Evolutionary conservation across 208 protist genomes (phyloP).

Genomic region (Acanthamoeba rhysodes): DNA sequence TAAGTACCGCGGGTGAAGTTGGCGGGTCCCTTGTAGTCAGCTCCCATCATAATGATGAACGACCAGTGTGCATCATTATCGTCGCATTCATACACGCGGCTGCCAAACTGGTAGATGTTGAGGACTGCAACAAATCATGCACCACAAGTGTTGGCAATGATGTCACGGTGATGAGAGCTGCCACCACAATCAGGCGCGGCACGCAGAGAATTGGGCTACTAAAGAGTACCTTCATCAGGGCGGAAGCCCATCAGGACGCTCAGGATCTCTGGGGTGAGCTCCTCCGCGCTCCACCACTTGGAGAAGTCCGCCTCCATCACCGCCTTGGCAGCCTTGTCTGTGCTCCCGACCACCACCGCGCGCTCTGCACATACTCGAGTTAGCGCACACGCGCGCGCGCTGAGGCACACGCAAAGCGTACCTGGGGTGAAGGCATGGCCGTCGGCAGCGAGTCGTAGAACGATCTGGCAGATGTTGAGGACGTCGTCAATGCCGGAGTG

Average conservation of each 20-base stretch:
- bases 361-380: background rate
- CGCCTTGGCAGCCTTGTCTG: background rate
- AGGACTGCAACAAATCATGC: background rate
- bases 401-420: background rate
- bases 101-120: constrained; percentile 51
- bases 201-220: background rate
- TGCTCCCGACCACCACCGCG: background rate
- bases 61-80: constrained; percentile 15
- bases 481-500: constrained; percentile 70
- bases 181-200: background rate
- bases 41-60: constrained; percentile 5
- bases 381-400: background rate
- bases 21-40: background rate
- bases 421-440: constrained; percentile 41
- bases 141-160: background rate
- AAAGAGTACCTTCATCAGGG: constrained; percentile 6
- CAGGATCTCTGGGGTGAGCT: background rate
- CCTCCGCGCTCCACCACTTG: constrained; percentile 49
- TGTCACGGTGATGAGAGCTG: too few relatives aligned
- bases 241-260: constrained; percentile 10
- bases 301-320: background rate
- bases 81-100: constrained; percentile 31
- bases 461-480: constrained; percentile 68
- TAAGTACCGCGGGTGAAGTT: constrained; percentile 45
- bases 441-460: background rate